Conservation (phyloP, 208 protist species). For the Trichomonas tenax region DNA sequence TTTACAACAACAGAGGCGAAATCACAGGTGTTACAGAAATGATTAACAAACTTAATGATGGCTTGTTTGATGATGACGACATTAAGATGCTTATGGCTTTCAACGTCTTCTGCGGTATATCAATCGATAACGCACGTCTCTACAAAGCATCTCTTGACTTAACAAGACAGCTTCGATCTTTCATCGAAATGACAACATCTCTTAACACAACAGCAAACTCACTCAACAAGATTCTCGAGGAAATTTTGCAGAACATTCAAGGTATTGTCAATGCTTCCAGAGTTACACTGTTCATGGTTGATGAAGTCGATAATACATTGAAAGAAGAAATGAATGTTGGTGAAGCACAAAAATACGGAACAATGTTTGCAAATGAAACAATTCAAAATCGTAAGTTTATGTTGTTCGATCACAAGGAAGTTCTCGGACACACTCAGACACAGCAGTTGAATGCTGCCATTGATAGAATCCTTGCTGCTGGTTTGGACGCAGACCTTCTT, state of each 20-base stretch:
- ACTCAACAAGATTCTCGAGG: not conserved
- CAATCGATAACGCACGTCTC: not conserved
- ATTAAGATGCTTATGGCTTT: slow-evolving; percentile 27
- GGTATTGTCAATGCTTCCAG: not conserved
- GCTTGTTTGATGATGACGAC: slow-evolving; percentile 24
- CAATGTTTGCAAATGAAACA: not conserved
- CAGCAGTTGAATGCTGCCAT: not conserved
- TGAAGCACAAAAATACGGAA: not conserved
- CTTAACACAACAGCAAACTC: not conserved
- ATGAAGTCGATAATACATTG: not conserved
- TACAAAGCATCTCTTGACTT: slow-evolving; percentile 6
- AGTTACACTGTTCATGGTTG: not conserved
- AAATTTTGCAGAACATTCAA: not conserved
- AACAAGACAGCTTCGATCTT: not conserved
- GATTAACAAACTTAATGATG: slow-evolving; percentile 37
- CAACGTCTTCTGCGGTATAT: slow-evolving; percentile 17
- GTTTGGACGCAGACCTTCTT: not conserved
- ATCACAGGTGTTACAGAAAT: slow-evolving; percentile 41
- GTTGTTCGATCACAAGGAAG: slow-evolving; percentile 9
- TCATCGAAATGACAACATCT: not conserved
- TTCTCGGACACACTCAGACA: not conserved
- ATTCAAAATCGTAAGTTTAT: not conserved
- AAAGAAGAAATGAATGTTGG: not conserved
- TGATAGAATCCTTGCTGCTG: not conserved
- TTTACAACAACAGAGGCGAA: slow-evolving; percentile 35